Evolutionary conservation across 1,139 yeast species (phyloP).

Genomic region (Candida dubliniensis): DNA sequence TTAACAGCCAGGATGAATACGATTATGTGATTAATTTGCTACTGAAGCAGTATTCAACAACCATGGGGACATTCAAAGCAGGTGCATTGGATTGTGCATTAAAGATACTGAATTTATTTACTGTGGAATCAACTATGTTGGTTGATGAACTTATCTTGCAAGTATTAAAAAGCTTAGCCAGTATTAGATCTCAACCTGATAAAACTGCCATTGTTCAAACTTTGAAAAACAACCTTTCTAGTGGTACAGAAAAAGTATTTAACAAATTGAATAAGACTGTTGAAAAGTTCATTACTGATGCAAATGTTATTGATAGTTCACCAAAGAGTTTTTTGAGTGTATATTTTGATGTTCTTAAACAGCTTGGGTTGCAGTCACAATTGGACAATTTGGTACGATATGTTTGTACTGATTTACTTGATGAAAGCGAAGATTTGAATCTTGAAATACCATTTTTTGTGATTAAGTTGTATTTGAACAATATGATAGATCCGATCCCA

Average conservation of each 20-base stretch:
- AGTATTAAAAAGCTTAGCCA: conserved; percentile 3
- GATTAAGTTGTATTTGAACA: conserved; percentile 5
- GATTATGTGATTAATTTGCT: conserved; percentile 6
- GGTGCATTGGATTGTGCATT: conserved; percentile 10
- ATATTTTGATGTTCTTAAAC: conserved; percentile 7
- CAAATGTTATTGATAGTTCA: neutral
- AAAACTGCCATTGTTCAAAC: conserved; percentile 2
- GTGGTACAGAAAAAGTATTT: neutral
- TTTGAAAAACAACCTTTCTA: neutral
- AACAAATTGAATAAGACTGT: conserved; percentile 1
- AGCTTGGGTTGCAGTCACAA: conserved; percentile 4
- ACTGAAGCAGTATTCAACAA: conserved; percentile 8
- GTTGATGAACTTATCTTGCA: conserved; percentile 1
- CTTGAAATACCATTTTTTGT: conserved; percentile 13
- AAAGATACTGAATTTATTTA: conserved; percentile 4
- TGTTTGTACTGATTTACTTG: conserved; percentile 20
- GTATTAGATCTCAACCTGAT: conserved; percentile 2
- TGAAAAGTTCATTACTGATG: neutral
- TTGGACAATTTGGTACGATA: conserved; percentile 21
- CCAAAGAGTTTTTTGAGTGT: conserved; percentile 4
- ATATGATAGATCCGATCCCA: conserved; percentile 2
- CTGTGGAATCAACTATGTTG: neutral
- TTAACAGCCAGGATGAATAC: conserved; percentile 8
- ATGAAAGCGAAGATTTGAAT: conserved; percentile 15
- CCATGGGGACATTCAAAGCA: conserved; percentile 9